Percentiles rank a stretch among this genome's conserved stretches.
These are phyloP conservation scores for Irpex rosettiformis DNA, from an alignment of 1,284 basidiomycete genomes.

Conservation along the genomic window DNA sequence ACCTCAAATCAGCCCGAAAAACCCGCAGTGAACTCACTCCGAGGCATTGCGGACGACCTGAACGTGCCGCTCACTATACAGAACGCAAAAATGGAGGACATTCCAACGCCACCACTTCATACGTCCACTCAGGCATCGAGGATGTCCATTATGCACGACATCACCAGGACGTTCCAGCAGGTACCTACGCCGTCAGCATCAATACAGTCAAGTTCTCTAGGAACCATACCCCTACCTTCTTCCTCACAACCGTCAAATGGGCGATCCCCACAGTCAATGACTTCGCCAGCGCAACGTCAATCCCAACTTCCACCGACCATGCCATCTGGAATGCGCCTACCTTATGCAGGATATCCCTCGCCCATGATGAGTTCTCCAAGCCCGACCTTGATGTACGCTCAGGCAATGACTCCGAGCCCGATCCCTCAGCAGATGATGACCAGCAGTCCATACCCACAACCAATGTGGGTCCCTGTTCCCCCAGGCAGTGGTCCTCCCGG, in stretches of 20 bases:
- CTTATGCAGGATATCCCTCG: slow-evolving; percentile 56
- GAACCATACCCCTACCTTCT: slow-evolving; percentile 37
- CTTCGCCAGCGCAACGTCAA: slow-evolving; percentile 37
- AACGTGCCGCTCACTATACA: slow-evolving; percentile 73
- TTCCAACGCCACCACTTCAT: slow-evolving; percentile 71
- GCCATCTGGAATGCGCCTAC: slow-evolving; percentile 41
- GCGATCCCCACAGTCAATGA: slow-evolving; percentile 14
- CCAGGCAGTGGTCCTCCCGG: slow-evolving; percentile 43
- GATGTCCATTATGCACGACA: slow-evolving; percentile 70
- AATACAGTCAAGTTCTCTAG: slow-evolving; percentile 38
- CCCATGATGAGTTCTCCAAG: slow-evolving; percentile 67
- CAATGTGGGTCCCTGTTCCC: slow-evolving; percentile 62
- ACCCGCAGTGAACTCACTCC: slow-evolving; percentile 70
- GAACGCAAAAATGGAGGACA: slow-evolving; percentile 79
- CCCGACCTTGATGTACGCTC: slow-evolving; percentile 59
- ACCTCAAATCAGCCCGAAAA: slow-evolving; percentile 60
- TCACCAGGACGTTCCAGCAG: slow-evolving; percentile 79
- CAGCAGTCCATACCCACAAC: slow-evolving; percentile 54
- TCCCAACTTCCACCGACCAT: slow-evolving; percentile 35
- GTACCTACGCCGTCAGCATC: slow-evolving; percentile 52
- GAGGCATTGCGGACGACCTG: slow-evolving; percentile 75
- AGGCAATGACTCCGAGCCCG: slow-evolving; percentile 55
- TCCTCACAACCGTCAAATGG: not conserved
- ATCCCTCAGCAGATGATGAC: slow-evolving; percentile 56
- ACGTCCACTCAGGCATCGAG: slow-evolving; percentile 54